Evolutionary conservation across 2,329 filamentous ascomycete species (phyloP), one percentile per base, ranked within the genome.

Genomic region (Neonectria ditissima): DNA sequence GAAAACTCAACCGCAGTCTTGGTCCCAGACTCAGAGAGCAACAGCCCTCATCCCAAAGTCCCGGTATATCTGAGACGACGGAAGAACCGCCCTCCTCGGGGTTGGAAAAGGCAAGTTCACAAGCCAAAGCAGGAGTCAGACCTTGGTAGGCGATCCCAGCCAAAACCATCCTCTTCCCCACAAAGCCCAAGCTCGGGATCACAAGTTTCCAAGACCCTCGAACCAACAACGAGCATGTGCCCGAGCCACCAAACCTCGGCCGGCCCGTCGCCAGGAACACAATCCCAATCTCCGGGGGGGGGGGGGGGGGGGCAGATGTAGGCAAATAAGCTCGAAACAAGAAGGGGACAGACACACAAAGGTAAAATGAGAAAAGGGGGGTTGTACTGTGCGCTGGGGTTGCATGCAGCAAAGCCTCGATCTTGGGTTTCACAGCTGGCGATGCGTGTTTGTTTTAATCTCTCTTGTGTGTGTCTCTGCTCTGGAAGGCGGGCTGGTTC

Each of bases 221-320:
- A 18, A 13, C 41, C 8, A n/a, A 48, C n/a, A n/a, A 32, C n/a
- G 26, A 13, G 18, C 47, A 32, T 50, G 47, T 32, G 47, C 24
- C 24, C 24, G 44, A 45, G 43, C 22, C 24, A 26, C 24, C 4
- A 26, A 26, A 28, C 64, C 62, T 65, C 62, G 62, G 54, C 57
- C 59, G 28, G 53, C 16, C 18, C 55, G n/a, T n/a, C n/a, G n/a
- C 41, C 56, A 64, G 56, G 53, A 65, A 58, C 62, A 8, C 43
- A 28, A 18, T 32, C 22, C 30, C 57, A 58, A 61, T 65, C 45
- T 62, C 44, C 44, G 41, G 43, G 34, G 13, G 14, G 45, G 39
- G 24, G 11, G 24, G 41, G 39, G 41, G 43, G 34, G 13, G 14
- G 45, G 39, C 30, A 16, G 24, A 41, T 32, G n/a, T n/a, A 32